Conservation (phyloP, 192 early-diverging fungal species). For the Anaeromyces robustus region DNA sequence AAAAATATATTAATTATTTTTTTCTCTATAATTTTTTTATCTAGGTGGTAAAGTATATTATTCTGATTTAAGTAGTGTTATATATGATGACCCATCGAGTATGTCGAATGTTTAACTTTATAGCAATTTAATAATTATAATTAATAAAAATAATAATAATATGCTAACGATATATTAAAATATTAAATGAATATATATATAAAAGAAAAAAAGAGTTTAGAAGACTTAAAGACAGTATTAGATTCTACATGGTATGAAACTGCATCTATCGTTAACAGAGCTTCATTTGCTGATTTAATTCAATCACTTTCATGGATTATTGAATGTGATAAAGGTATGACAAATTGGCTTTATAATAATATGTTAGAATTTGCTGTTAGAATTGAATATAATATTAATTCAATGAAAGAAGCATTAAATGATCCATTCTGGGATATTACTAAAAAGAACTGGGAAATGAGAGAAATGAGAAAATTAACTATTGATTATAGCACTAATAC, state of each 20-base stretch:
- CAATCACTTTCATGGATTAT: not conserved
- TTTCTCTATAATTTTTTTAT: too few species aligned
- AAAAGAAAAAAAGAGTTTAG: not conserved
- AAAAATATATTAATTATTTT: too few species aligned
- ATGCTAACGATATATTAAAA: too few species aligned
- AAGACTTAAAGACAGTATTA: not conserved
- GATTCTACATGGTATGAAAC: not conserved
- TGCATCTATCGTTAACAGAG: not conserved
- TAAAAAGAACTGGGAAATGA: not conserved
- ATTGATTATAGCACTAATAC: not conserved
- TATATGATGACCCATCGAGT: too few species aligned
- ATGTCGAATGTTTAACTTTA: too few species aligned
- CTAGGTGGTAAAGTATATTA: too few species aligned
- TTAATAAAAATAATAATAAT: too few species aligned
- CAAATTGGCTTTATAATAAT: not conserved
- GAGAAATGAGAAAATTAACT: not conserved
- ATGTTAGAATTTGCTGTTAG: not conserved
- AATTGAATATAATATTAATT: not conserved
- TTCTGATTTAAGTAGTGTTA: too few species aligned
- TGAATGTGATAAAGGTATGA: not conserved
- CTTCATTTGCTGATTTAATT: not conserved
- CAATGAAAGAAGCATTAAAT: not conserved
- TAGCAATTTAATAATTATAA: too few species aligned
- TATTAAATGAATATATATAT: too few species aligned
- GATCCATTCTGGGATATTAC: not conserved